Conservation (phyloP, 169 alveolate genomes). For the Plasmodium inui region DNA sequence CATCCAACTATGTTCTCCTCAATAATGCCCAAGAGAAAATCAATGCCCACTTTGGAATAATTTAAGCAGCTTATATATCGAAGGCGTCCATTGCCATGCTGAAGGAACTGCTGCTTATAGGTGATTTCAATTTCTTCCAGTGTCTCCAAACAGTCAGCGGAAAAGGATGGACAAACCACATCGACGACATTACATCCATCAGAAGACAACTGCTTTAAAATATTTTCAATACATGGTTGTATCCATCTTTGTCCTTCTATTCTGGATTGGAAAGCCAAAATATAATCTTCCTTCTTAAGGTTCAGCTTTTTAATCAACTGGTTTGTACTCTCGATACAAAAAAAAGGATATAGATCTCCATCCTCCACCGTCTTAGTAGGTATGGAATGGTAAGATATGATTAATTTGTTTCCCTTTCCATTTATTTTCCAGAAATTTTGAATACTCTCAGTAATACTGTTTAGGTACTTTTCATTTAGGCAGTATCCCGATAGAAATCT, state of each 20-base stretch:
- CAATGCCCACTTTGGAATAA: conserved; percentile 60
- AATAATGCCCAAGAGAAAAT: conserved; percentile 36
- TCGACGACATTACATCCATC: conserved; percentile 22
- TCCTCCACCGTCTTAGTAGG: conserved; percentile 45
- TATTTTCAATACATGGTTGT: conserved; percentile 59
- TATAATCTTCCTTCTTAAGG: conserved; percentile 51
- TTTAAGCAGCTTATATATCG: conserved; percentile 64
- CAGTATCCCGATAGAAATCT: conserved; percentile 79
- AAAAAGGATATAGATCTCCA: conserved; percentile 70
- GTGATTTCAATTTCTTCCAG: conserved; percentile 51
- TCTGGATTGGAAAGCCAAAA: conserved; percentile 50
- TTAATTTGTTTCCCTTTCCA: conserved; percentile 70
- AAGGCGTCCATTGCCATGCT: conserved; percentile 25
- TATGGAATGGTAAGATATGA: conserved; percentile 61
- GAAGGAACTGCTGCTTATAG: conserved; percentile 25
- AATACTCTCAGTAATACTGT: conserved; percentile 66
- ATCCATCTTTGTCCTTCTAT: conserved; percentile 60
- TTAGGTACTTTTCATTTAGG: conserved; percentile 75
- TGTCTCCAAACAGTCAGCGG: conserved; percentile 71
- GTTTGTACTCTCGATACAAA: conserved; percentile 72
- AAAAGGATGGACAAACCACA: conserved; percentile 69
- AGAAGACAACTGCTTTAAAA: conserved; percentile 24
- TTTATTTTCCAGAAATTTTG: conserved; percentile 73
- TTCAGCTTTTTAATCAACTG: conserved; percentile 32
- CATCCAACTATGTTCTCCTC: conserved; percentile 53